phyloP scores from a whole-genome alignment of 805 yeast species.

The Saturnispora serradocipensis region DNA sequence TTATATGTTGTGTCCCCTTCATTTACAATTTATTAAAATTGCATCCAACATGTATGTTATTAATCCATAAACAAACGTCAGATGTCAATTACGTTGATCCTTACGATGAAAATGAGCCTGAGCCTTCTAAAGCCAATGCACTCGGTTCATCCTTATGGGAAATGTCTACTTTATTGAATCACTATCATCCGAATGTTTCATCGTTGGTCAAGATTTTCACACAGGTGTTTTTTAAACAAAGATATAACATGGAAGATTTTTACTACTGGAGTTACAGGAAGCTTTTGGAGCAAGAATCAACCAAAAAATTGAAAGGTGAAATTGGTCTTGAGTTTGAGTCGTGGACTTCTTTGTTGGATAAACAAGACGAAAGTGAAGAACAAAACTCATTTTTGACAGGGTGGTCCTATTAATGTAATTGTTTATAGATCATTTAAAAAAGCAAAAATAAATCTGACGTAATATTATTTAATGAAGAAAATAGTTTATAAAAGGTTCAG shows the following conservation, averaged over 20 bases:
- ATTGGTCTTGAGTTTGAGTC: constrained; percentile 72
- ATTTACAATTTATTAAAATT: constrained; percentile 79
- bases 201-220: constrained; percentile 79
- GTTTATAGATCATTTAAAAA: neutral
- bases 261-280: constrained; percentile 79
- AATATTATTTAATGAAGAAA: neutral
- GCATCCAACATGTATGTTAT: constrained; percentile 89
- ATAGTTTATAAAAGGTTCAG: neutral
- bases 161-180: constrained; percentile 59
- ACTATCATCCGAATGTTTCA: constrained; percentile 93
- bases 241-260: constrained; percentile 89
- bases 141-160: constrained; percentile 90
- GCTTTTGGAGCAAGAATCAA: constrained; percentile 52
- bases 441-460: neutral
- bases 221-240: constrained; percentile 83
- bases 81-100: constrained; percentile 48
- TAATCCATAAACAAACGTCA: constrained; percentile 51
- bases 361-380: constrained; percentile 18
- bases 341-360: constrained; percentile 33
- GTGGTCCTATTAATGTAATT: constrained; percentile 7
- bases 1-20: constrained; percentile 83
- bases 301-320: constrained; percentile 57
- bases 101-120: constrained; percentile 49
- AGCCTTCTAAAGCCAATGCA: constrained; percentile 76
- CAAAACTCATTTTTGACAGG: constrained; percentile 8